Percentiles rank a stretch among this genome's conserved stretches.
Evolutionary conservation across 805 yeast genomes (phyloP).

Genomic region (Komagataella populi): DNA sequence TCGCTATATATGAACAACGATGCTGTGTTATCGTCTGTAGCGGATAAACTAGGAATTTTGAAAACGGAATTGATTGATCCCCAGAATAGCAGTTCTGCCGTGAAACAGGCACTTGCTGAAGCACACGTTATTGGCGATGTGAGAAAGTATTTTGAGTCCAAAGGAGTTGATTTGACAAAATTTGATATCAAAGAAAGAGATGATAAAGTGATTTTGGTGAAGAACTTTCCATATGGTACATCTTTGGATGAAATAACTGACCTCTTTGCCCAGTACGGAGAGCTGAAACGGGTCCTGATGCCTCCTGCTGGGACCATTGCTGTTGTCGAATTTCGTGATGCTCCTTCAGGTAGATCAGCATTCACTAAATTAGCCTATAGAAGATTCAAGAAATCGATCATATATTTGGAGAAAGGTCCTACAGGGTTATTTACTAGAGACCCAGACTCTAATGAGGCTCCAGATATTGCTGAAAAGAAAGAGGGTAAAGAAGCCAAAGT

Average conservation of each 20-base stretch:
- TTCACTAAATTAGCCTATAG: constrained; percentile 79
- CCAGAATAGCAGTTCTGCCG: constrained; percentile 76
- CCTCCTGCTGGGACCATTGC: constrained; percentile 97
- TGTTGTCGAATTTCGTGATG: constrained; percentile 75
- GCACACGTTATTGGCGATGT: constrained; percentile 91
- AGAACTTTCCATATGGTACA: constrained; percentile 87
- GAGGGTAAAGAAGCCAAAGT: constrained; percentile 26
- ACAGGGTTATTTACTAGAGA: constrained; percentile 57
- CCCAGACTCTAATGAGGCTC: constrained; percentile 25
- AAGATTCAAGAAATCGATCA: constrained; percentile 73
- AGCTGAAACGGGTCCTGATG: constrained; percentile 67
- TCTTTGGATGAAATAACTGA: constrained; percentile 70
- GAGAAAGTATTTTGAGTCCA: constrained; percentile 69
- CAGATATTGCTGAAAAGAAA: constrained; percentile 21
- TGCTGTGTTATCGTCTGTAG: constrained; percentile 86
- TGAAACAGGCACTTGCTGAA: constrained; percentile 94
- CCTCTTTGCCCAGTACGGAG: constrained; percentile 69
- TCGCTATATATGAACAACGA: constrained; percentile 83
- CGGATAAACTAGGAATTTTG: constrained; percentile 66
- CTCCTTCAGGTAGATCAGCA: constrained; percentile 79
- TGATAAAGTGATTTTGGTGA: constrained; percentile 69
- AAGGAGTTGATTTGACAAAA: constrained; percentile 71
- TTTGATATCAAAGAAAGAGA: constrained; percentile 62
- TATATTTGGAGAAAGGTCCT: constrained; percentile 93
- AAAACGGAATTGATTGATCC: constrained; percentile 84